phyloP scores from a whole-genome alignment of 129 eudicot genomes.

The Gnaphalium uliginosum region DNA sequence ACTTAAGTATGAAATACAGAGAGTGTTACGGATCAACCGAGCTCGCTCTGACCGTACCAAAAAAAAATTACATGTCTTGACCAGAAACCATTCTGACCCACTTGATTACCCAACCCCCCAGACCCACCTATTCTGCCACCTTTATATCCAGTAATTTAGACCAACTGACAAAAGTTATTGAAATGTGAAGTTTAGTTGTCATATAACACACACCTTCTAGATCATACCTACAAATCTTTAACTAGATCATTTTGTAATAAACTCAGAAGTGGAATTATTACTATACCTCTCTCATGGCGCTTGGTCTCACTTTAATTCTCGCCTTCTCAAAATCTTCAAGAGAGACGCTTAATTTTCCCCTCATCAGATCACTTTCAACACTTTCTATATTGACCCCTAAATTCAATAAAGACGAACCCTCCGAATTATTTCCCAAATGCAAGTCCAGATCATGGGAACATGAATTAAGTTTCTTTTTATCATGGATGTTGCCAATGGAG shows the following conservation, averaged over 20 bases:
- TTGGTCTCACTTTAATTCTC: constrained; percentile 77
- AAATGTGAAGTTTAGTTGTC: neutral
- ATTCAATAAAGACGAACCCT: constrained; percentile 39
- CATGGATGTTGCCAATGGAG: constrained; percentile 28
- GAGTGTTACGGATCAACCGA: neutral
- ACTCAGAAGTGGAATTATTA: neutral
- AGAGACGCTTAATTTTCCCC: constrained; percentile 43
- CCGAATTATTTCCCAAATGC: constrained; percentile 38
- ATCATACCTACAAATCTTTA: neutral
- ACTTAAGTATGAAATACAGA: neutral
- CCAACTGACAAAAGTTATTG: neutral
- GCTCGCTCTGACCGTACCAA: neutral
- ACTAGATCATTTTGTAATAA: neutral
- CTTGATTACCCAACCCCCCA: neutral
- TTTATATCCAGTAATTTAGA: neutral
- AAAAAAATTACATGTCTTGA: neutral
- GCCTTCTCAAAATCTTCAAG: constrained; percentile 86
- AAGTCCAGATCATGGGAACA: constrained; percentile 22
- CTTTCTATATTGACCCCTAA: constrained; percentile 26
- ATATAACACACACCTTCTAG: neutral
- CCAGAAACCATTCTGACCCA: neutral
- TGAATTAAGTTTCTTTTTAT: constrained; percentile 7
- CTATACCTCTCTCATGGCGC: constrained; percentile 99
- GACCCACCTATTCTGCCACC: constrained; percentile 8
- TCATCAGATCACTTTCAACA: constrained; percentile 17